Percentiles rank a stretch among this genome's conserved stretches.
These are phyloP conservation scores for Thielaviopsis cerberus DNA, from an alignment of 2,329 filamentous ascomycete species.

Conservation along the genomic window DNA sequence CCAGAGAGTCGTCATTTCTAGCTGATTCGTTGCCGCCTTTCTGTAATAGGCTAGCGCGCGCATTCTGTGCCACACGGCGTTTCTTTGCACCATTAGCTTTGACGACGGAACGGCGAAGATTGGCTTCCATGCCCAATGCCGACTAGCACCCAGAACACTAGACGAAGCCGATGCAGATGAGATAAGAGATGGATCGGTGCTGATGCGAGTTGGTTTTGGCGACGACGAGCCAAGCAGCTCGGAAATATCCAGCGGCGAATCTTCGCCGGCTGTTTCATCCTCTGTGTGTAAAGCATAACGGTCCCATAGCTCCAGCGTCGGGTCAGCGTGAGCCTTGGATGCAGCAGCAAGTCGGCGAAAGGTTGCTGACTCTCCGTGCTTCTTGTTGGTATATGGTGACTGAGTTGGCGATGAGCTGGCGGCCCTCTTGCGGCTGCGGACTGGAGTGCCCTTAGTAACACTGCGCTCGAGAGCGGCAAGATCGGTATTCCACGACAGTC, in stretches of 20 bases:
- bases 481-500: conserved; percentile 40
- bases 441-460: conserved; percentile 31
- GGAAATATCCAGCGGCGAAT: conserved; percentile 6
- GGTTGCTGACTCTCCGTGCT: conserved; percentile 8
- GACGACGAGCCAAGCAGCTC: conserved; percentile 35
- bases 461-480: conserved; percentile 23
- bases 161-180: neutral
- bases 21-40: neutral
- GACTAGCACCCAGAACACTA: neutral
- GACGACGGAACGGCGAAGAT: conserved; percentile 4
- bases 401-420: conserved; percentile 56
- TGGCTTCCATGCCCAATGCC: neutral
- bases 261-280: neutral
- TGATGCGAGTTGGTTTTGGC: conserved; percentile 33
- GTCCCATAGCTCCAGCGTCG: conserved; percentile 60
- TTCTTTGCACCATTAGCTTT: conserved; percentile 8
- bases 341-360: conserved; percentile 11
- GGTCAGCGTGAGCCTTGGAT: conserved; percentile 41
- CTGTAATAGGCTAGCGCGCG: conserved; percentile 6
- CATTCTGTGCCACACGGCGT: conserved; percentile 2
- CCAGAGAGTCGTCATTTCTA: conserved; percentile 4
- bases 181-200: neutral
- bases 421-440: conserved; percentile 43
- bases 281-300: conserved; percentile 41
- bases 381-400: conserved; percentile 30